Conservation (phyloP, 495 filamentous ascomycete genomes). For the Penicillium mononematosum region DNA sequence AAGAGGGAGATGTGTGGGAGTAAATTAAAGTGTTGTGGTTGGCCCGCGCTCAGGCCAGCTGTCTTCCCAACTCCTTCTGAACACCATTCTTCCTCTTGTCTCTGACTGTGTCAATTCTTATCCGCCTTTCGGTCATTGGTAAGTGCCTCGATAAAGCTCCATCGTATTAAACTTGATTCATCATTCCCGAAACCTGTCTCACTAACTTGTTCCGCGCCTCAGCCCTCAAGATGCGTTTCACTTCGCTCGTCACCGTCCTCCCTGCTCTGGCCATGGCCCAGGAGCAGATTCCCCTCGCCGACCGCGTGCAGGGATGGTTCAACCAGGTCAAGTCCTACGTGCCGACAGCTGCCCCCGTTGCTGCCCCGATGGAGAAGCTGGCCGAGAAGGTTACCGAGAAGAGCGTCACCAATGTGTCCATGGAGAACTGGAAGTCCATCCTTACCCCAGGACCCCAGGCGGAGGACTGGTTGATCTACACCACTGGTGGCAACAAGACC, state of each 20-base stretch:
- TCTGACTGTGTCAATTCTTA: conserved; percentile 17
- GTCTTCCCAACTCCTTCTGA: conserved; percentile 20
- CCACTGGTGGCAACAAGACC: conserved; percentile 84
- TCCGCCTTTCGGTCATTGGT: conserved; percentile 13
- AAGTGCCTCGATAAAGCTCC: background rate
- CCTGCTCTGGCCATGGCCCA: conserved; percentile 70
- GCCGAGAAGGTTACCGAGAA: conserved; percentile 56
- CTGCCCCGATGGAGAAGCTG: conserved; percentile 49
- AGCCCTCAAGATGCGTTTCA: conserved; percentile 67
- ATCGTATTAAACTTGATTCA: background rate
- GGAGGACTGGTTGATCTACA: conserved; percentile 77
- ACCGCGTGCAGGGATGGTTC: conserved; percentile 65
- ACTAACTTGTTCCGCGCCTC: conserved; percentile 16
- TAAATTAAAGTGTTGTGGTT: conserved; percentile 20
- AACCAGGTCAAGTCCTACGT: conserved; percentile 60
- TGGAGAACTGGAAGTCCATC: conserved; percentile 69
- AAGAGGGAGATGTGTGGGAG: background rate
- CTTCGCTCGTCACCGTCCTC: conserved; percentile 59
- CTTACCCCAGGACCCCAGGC: conserved; percentile 62
- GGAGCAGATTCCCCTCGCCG: conserved; percentile 69
- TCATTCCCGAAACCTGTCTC: conserved; percentile 1
- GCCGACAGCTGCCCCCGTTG: conserved; percentile 51
- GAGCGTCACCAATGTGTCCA: conserved; percentile 59
- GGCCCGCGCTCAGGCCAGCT: conserved; percentile 32
- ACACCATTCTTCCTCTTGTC: conserved; percentile 11